Percentiles rank a stretch among this genome's conserved stretches.
These are phyloP conservation scores for Coemansia sp. DNA, from an alignment of 192 early-diverging fungal genomes.

Conservation along the genomic window DNA sequence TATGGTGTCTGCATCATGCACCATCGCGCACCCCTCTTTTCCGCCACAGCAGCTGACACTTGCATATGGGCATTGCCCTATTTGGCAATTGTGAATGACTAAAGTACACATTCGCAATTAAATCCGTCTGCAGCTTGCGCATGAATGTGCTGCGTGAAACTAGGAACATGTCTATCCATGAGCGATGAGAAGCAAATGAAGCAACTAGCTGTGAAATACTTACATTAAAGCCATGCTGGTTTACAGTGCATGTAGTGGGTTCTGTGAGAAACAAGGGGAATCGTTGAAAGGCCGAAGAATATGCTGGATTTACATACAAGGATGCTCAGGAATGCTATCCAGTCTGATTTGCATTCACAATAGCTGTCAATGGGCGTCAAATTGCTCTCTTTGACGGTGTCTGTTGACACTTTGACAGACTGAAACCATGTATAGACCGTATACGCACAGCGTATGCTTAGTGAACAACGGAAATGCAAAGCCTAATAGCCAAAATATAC, in stretches of 20 bases:
- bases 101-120: constrained; percentile 2
- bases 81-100: constrained; percentile 7
- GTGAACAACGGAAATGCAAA: not conserved
- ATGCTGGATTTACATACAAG: not conserved
- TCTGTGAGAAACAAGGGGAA: not conserved
- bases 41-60: constrained; percentile 10
- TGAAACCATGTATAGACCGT: not conserved
- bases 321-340: not conserved
- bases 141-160: not conserved
- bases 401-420: not conserved
- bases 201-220: not conserved
- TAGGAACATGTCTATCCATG: constrained; percentile 3
- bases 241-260: not conserved
- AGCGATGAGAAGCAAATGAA: not conserved
- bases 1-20: constrained; percentile 7
- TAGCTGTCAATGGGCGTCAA: not conserved
- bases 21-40: not conserved
- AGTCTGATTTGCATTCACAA: not conserved
- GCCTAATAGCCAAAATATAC: not conserved
- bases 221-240: not conserved
- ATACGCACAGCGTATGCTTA: not conserved
- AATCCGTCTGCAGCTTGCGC: not conserved
- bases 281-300: not conserved
- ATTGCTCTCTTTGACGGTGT: not conserved
- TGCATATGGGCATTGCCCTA: not conserved